Evolutionary conservation across 495 filamentous ascomycete genomes (phyloP), one percentile per base, ranked within the genome.

Genomic region (Aspergillus wentii): DNA sequence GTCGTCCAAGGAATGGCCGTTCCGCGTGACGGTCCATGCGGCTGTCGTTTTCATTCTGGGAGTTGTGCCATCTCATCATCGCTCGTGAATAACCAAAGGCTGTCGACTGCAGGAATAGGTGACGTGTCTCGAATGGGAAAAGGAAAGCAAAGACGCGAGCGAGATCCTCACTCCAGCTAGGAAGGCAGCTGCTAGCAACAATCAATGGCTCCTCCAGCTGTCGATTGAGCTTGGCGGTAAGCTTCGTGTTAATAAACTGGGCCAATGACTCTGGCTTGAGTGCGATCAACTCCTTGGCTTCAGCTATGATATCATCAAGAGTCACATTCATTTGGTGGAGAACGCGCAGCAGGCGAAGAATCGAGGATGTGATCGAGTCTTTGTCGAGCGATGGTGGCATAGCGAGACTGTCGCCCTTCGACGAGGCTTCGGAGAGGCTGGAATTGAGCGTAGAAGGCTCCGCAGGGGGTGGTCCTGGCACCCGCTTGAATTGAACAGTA

Each of bases 131-230:
- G 53, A 99, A 99, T 5, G 94, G 94, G 57, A 99, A 99, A n/a
- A 97, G 66, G 72, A 99, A 99, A 3, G 94, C 90, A 58, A 95
- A 99, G 1, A 95, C 69, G 22, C 92, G 82, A 10, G 94, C 87
- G n/a, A 99, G 67, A 57, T 99, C 92, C 64, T 97, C 90, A 46
- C 88, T 95, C 92, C 92, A 99, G 56, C 75, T 86, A 6, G 92
- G 92, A 35, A 99, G 75, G 55, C 94, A 99, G 49, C 87, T 94
- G 62, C 94, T 97, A 2, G 94, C 94, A 15, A 99, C 92, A 45
- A 99, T 95, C 28, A 99, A 68, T n/a, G 92, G 92, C 64, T 99
- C 92, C 57, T 99, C 92, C 26, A 99, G 65, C 55, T 99, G 92
- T 20, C 92, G 80, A 51, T 99, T 99, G 28, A 99, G 74, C 62